Evolutionary conservation across 202 grass and related monocot genomes (phyloP), one percentile per base, ranked within the genome.

Genomic region (Bolboschoenoplectus hybrid): DNA sequence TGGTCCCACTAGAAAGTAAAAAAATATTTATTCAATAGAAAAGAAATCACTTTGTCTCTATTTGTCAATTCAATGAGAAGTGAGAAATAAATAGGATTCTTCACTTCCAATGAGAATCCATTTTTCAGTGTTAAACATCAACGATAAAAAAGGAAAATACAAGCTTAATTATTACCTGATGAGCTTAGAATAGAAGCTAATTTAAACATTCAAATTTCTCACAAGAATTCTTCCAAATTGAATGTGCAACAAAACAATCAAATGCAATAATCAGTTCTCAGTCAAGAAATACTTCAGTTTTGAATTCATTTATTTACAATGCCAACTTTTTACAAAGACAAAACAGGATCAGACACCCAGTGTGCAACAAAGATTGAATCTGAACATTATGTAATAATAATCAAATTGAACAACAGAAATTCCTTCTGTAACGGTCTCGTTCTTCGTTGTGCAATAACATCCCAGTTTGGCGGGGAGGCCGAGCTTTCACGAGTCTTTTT

Each of bases 331-430:
- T 9, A 41, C 49, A 58, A 58, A 79, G 73, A 76, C 3, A 32
- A 9, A 55, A 76, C 26, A 14, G 4, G n/a, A 74, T 50, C 3
- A 13, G 19, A 74, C 43, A 74, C 9, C 44, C 20, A 34, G 9
- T 26, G 9, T 26, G n/a, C n/a, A 73, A 6, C 20, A 75, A 75
- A 75, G 71, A 75, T 52, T 51, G 71, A 51, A 75, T 34, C 20
- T 19, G 1, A 50, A 53, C 3, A 78, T 56, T 6, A 10, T 79
- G 74, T 41, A 68, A 8, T 35, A 14, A 7, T 47, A 17, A 83
- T 94, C 75, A 94, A 38, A 72, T 80, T 62, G 89, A 91, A 78
- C 95, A 97, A 67, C 91, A 97, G 73, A 93, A 90, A 34, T 57
- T 43, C 35, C 87, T 88, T 40, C 74, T 78, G 38, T 70, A 2